Evolutionary conservation across 257 asterid genomes (phyloP).

Genomic region (Thymus quinquecostatus): DNA sequence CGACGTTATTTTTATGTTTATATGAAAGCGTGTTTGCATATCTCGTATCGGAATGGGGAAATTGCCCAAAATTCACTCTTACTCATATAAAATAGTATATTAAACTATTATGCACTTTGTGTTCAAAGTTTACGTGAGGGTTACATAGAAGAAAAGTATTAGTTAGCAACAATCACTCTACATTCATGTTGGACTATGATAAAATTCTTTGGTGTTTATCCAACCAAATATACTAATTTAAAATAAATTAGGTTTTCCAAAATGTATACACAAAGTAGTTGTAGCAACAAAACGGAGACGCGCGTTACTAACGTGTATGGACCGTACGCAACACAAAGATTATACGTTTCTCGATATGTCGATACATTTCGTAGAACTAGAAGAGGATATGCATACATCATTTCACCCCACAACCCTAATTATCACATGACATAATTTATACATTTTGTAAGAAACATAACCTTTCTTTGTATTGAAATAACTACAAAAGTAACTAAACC

Average conservation of each 20-base stretch:
- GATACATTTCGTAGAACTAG: background rate
- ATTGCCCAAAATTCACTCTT: background rate
- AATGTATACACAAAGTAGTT: background rate
- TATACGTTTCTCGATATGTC: background rate
- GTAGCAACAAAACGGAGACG: no score
- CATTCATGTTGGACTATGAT: background rate
- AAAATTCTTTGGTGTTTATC: background rate
- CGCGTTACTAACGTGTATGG: no score
- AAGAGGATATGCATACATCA: background rate
- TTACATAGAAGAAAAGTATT: background rate
- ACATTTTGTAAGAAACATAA: background rate
- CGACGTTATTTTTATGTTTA: no score
- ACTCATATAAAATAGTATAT: no score
- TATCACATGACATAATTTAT: background rate
- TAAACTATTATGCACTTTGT: background rate
- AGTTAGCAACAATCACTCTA: background rate
- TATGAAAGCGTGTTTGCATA: no score
- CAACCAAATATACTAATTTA: background rate
- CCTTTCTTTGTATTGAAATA: background rate
- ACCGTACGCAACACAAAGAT: no score
- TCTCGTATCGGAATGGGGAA: no score
- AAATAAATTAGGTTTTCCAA: no score
- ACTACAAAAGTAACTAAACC: background rate
- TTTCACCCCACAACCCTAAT: background rate
- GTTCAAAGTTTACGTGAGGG: background rate